Conservation (phyloP, 495 filamentous ascomycete genomes). For the Letharia columbiana region DNA sequence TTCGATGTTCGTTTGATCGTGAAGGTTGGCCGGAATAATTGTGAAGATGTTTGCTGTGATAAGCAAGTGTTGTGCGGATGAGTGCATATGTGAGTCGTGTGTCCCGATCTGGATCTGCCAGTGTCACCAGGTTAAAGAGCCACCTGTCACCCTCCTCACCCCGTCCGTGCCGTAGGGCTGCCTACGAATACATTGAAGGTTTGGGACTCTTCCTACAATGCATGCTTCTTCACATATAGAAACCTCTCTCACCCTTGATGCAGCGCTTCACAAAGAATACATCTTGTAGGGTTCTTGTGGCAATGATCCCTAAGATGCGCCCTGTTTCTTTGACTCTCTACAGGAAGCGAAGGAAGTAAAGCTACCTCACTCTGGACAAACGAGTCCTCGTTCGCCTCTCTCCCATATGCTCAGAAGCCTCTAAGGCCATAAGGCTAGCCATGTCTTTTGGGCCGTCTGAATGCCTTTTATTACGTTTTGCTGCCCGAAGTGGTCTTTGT, state of each 20-base stretch:
- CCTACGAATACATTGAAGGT: background rate
- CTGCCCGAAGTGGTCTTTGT: background rate
- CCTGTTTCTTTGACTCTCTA: too few relatives aligned
- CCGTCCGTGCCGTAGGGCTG: constrained; percentile 6
- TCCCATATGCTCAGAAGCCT: background rate
- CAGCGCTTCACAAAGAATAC: background rate
- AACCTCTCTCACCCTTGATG: background rate
- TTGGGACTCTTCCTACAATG: background rate
- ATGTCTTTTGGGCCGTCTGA: background rate
- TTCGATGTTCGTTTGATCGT: background rate
- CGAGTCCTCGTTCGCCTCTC: background rate
- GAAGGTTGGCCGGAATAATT: background rate
- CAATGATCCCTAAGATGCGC: too few relatives aligned
- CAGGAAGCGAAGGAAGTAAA: background rate
- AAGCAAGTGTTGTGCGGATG: constrained; percentile 1
- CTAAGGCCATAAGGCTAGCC: background rate
- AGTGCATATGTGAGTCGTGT: background rate
- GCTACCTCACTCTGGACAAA: background rate
- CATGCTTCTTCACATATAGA: background rate
- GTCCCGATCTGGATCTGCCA: background rate
- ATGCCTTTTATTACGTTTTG: background rate
- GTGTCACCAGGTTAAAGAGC: background rate
- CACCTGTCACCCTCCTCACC: constrained; percentile 1
- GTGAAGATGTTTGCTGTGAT: background rate
- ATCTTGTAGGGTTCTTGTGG: too few relatives aligned